Percentiles rank a stretch among this genome's conserved stretches.
phyloP scores from a whole-genome alignment of 345 rosid species.

The Lenwebbia sp. region DNA sequence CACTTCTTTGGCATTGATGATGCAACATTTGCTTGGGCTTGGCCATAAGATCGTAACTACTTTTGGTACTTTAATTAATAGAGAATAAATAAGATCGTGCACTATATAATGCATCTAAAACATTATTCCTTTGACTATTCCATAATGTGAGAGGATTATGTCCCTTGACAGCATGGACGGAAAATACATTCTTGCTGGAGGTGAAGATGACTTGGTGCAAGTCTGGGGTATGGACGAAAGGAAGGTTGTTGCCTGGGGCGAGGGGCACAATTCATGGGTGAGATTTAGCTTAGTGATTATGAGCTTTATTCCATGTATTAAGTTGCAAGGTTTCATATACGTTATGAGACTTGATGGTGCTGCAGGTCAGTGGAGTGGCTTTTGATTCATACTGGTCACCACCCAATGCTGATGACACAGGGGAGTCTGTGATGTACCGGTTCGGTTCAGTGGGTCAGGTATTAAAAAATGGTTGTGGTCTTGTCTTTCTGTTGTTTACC shows the following conservation, averaged over 20 bases:
- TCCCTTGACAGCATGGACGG: slow-evolving; percentile 77
- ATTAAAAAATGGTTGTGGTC: slow-evolving; percentile 1
- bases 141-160: not conserved
- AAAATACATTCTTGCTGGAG: slow-evolving; percentile 92
- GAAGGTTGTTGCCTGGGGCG: slow-evolving; percentile 99
- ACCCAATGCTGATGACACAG: slow-evolving; percentile 77
- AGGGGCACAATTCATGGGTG: slow-evolving; percentile 99
- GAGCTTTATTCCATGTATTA: not conserved
- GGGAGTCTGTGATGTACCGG: slow-evolving; percentile 82
- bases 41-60: not conserved
- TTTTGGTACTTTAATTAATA: not conserved
- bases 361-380: slow-evolving; percentile 98
- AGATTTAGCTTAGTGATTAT: slow-evolving; percentile 8
- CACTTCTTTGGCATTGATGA: not conserved
- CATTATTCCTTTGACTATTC: not conserved
- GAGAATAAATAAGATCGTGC: not conserved
- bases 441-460: slow-evolving; percentile 99
- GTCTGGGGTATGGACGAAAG: slow-evolving; percentile 99
- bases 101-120: not conserved
- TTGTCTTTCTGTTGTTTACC: not conserved
- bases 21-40: not conserved
- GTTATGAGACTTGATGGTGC: slow-evolving; percentile 8
- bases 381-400: slow-evolving; percentile 95
- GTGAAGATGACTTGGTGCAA: slow-evolving; percentile 98
- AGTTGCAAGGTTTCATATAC: slow-evolving; percentile 8